Evolutionary conservation across 495 filamentous ascomycete genomes (phyloP).

Genomic region (Xylaria telfairii): DNA sequence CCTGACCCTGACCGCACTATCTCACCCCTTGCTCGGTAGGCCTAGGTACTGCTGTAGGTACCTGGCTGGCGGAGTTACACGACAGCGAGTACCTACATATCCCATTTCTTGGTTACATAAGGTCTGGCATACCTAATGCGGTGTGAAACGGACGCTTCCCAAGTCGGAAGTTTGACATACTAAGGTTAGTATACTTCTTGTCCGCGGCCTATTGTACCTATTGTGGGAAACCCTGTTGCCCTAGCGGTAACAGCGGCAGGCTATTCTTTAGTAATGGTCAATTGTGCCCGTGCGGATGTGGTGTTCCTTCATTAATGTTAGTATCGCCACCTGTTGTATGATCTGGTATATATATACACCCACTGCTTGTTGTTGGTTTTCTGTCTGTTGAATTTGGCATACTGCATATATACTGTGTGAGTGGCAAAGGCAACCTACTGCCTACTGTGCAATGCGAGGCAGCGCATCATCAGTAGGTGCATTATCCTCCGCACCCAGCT

Average conservation of each 20-base stretch:
- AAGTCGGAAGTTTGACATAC: slow-evolving; percentile 2
- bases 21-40: not conserved
- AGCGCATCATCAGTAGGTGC: not conserved
- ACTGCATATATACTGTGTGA: not conserved
- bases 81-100: slow-evolving; percentile 1
- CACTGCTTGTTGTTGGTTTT: not conserved
- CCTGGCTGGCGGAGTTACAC: slow-evolving; percentile 3
- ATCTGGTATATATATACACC: not conserved
- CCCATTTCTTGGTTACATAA: slow-evolving; percentile 4
- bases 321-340: not conserved
- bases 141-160: slow-evolving; percentile 3
- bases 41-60: not conserved
- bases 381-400: not conserved
- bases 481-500: slow-evolving; percentile 10
- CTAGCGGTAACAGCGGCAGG: not conserved
- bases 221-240: slow-evolving; percentile 8
- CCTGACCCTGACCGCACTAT: slow-evolving; percentile 13
- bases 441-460: not conserved
- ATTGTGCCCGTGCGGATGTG: not conserved
- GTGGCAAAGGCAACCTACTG: slow-evolving; percentile 18
- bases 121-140: slow-evolving; percentile 7
- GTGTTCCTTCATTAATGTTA: not conserved
- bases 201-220: not conserved
- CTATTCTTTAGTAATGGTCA: not conserved
- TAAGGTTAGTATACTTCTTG: too few species aligned